phyloP scores from a whole-genome alignment of 2,329 filamentous ascomycete genomes.

The Sporothrix globosa region DNA sequence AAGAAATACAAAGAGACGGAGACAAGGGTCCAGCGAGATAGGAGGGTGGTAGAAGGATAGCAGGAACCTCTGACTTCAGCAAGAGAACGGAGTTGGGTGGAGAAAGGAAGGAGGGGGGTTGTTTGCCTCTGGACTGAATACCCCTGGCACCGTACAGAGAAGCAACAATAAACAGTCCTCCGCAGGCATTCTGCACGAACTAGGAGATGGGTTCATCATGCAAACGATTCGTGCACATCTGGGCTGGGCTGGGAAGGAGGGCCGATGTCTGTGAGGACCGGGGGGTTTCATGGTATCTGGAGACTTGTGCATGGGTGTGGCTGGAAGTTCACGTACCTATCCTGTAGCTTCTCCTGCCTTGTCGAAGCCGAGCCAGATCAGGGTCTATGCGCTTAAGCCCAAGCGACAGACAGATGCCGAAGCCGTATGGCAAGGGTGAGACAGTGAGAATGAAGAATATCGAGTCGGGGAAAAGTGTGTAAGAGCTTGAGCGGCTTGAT shows the following conservation, averaged over 20 bases:
- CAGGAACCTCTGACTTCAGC: background rate
- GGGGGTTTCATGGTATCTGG: background rate
- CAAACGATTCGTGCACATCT: background rate
- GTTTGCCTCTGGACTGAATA: slow-evolving; percentile 2
- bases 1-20: slow-evolving; percentile 1
- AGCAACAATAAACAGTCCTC: background rate
- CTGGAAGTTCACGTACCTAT: background rate
- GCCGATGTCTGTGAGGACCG: background rate
- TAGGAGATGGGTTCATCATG: slow-evolving; percentile 16
- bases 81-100: background rate
- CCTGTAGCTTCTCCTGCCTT: background rate
- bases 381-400: background rate
- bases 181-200: background rate
- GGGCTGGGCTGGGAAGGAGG: slow-evolving; percentile 6
- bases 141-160: slow-evolving; percentile 11
- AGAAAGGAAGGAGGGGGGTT: background rate
- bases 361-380: background rate
- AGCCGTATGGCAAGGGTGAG: background rate
- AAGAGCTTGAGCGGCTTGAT: background rate
- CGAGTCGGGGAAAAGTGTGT: background rate
- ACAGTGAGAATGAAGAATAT: background rate
- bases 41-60: background rate
- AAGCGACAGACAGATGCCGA: slow-evolving; percentile 7
- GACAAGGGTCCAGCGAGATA: background rate
- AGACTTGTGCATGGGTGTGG: background rate